Percentiles rank a stretch among this genome's conserved stretches.
Conservation (phyloP, 176 grass and related monocot species). For the Ananas comosus region DNA sequence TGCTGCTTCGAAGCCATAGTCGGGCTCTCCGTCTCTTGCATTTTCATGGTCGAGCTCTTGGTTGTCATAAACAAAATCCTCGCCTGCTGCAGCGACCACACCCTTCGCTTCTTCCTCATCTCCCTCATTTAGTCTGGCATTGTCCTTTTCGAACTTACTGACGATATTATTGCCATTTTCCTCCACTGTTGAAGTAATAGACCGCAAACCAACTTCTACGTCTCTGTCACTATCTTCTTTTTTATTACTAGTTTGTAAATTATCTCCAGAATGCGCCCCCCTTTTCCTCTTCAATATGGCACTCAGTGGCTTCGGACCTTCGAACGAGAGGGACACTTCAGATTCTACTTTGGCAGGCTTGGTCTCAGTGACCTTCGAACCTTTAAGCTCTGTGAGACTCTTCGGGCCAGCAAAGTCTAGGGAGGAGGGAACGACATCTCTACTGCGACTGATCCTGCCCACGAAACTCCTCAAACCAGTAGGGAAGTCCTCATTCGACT, state of each 20-base stretch:
- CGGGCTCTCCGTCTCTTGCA: conserved; percentile 17
- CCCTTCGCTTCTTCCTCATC: conserved; percentile 24
- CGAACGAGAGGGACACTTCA: conserved; percentile 28
- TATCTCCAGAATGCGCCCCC: conserved; percentile 7
- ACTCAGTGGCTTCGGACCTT: conserved; percentile 46
- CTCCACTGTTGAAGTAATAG: conserved; percentile 7
- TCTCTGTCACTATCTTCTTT: background rate
- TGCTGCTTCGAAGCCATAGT: conserved; percentile 10
- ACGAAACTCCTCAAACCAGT: background rate
- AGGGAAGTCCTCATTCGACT: background rate
- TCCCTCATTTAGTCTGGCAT: conserved; percentile 1
- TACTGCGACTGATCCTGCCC: background rate
- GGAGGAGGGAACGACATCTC: background rate
- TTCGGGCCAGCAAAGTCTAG: conserved; percentile 22
- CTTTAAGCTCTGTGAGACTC: conserved; percentile 58
- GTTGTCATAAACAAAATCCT: conserved; percentile 21
- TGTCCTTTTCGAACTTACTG: background rate
- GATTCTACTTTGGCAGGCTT: conserved; percentile 29
- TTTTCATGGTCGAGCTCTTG: conserved; percentile 8
- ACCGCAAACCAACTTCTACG: conserved; percentile 12
- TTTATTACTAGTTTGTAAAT: background rate
- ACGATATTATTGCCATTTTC: conserved; percentile 13
- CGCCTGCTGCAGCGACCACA: conserved; percentile 24
- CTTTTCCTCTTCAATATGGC: conserved; percentile 55
- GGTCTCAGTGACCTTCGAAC: conserved; percentile 31